Base-by-base conservation (phyloP, 805 yeast species). In the Alloascoidea africana region DNA sequence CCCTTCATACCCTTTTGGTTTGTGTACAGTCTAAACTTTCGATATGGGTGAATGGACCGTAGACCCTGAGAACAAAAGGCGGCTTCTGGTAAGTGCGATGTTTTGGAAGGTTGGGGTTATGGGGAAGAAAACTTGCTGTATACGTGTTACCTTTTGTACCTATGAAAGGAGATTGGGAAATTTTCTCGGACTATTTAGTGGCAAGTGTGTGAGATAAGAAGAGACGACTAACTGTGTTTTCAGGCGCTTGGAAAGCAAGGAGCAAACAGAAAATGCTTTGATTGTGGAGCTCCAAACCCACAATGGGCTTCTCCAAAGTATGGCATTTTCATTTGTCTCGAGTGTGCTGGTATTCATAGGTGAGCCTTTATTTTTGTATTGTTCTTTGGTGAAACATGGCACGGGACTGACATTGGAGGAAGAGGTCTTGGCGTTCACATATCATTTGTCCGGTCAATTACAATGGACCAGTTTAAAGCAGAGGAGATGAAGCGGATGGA, bases 301-400 rank as follows among this genome's bases (percentile, higher is more conserved):
- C 98, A 91, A 58, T 91, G 98, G 98, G 96, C 97, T 2, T 85
- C 96, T 11, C 97, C 97, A 27, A 91, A 91, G 58, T 86, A 89
- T 60, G 98, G 98, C 42, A 82, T 91, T 42, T 91, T 87, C 59
- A 89, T 91, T 53, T 91, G 98, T 59, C 69, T 91, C 32, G 99
- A 91, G 55, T 91, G 98, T 64, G 98, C 98, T 14, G 99, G 99
- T 35, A 66, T 80, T 40, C 99, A 91, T 57, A 57, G 67, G 46
- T 44, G 16, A 23, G 46, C 8, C 14, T 11, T 36, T 35, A 11
- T 11, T n/a, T 19, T 14, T 34, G 13, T 32, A 33, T n/a, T 13
- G 13, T 11, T n/a, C 19, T 14, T 11, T 34, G n/a, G n/a, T 34
- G 14, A 16, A 37, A 37, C n/a, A 14, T n/a, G n/a, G n/a, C n/a